phyloP scores from a whole-genome alignment of 2,329 filamentous ascomycete genomes.

The Aspergillus sp. region DNA sequence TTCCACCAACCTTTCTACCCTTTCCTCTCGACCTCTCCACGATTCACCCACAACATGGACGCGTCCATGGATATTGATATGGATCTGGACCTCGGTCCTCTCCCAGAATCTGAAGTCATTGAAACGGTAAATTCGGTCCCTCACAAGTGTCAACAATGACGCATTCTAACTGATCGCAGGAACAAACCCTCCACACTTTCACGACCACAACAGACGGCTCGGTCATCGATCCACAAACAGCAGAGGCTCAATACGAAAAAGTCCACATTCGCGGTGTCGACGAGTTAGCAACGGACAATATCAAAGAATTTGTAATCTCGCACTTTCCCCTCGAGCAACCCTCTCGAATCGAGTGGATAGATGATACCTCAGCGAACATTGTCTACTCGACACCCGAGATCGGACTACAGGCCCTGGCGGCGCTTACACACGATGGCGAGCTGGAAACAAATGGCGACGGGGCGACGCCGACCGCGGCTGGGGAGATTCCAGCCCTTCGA shows the following conservation, averaged over 20 bases:
- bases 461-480: slow-evolving; percentile 14
- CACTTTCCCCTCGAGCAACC: slow-evolving; percentile 64
- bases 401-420: slow-evolving; percentile 58
- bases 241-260: slow-evolving; percentile 58
- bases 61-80: slow-evolving; percentile 72
- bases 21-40: background rate
- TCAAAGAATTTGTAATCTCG: slow-evolving; percentile 73
- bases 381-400: slow-evolving; percentile 66
- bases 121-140: slow-evolving; percentile 31
- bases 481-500: slow-evolving; percentile 63
- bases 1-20: background rate
- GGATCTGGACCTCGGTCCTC: slow-evolving; percentile 63
- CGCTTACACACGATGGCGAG: slow-evolving; percentile 49
- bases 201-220: slow-evolving; percentile 26
- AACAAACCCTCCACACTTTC: slow-evolving; percentile 20
- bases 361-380: slow-evolving; percentile 88
- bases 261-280: slow-evolving; percentile 86
- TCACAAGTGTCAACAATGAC: slow-evolving; percentile 11
- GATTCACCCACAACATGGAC: slow-evolving; percentile 31
- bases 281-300: slow-evolving; percentile 76
- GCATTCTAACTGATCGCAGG: slow-evolving; percentile 24
- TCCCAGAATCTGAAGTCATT: slow-evolving; percentile 46
- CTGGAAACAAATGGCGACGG: slow-evolving; percentile 34
- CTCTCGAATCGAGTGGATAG: slow-evolving; percentile 85
- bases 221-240: slow-evolving; percentile 32